Conservation (phyloP, 768 basidiomycete species). For the Collybia mongolica region DNA sequence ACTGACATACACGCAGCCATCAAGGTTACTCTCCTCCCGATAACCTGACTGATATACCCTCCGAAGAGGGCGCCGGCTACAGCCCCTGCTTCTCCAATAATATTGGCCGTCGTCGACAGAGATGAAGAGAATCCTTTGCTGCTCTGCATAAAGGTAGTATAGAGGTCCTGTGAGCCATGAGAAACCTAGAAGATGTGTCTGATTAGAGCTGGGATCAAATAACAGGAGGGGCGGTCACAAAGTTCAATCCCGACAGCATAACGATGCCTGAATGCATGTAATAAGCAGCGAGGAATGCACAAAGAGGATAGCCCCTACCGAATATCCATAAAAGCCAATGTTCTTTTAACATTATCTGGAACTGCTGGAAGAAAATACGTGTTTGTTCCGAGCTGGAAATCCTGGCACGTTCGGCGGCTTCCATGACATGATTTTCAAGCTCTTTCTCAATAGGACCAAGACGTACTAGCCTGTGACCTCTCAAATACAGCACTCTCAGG, state of each 20-base stretch:
- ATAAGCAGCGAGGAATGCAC: not conserved
- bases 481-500: constrained; percentile 63
- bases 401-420: constrained; percentile 18
- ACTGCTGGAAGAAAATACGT: constrained; percentile 52
- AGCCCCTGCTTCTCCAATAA: constrained; percentile 40
- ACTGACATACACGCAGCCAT: constrained; percentile 6
- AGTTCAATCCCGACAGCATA: no score
- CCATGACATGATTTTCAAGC: not conserved
- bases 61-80: constrained; percentile 48
- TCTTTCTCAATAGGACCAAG: not conserved
- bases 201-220: no score
- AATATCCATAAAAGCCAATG: constrained; percentile 67
- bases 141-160: constrained; percentile 55
- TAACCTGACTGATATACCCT: constrained; percentile 53
- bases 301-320: constrained; percentile 5
- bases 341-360: constrained; percentile 51
- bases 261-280: no score
- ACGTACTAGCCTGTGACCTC: constrained; percentile 26
- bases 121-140: constrained; percentile 48
- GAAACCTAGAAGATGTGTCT: constrained; percentile 5
- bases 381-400: constrained; percentile 37
- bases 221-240: no score
- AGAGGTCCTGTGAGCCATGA: constrained; percentile 38
- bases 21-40: constrained; percentile 62
- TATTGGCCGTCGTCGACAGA: constrained; percentile 55